These are phyloP conservation scores for Raddia distichophylla DNA, from an alignment of 176 grass and related monocot species.

Conservation along the genomic window DNA sequence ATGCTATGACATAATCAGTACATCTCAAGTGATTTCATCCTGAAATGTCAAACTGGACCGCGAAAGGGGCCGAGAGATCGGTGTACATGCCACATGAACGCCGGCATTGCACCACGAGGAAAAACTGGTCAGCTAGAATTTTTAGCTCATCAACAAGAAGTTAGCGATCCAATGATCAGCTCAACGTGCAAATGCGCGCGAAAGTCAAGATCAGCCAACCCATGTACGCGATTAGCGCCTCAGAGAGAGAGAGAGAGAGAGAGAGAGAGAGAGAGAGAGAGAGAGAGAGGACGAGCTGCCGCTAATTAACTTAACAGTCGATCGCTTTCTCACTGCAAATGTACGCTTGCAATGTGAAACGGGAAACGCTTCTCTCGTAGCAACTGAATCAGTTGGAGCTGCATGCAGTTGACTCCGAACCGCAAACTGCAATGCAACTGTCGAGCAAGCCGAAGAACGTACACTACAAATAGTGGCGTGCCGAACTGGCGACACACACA, in stretches of 20 bases:
- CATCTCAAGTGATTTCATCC: neutral
- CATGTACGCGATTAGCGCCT: slow-evolving; percentile 10
- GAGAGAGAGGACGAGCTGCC: too few relatives aligned
- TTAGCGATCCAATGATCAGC: slow-evolving; percentile 33
- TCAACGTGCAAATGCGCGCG: slow-evolving; percentile 35
- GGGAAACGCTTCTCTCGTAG: too few relatives aligned
- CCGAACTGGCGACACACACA: neutral
- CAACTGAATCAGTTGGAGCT: slow-evolving; percentile 22
- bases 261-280: too few relatives aligned
- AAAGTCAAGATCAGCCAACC: slow-evolving; percentile 48
- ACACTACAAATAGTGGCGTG: neutral
- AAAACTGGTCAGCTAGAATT: neutral
- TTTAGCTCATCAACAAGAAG: neutral
- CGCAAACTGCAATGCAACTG: neutral
- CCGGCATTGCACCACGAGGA: neutral
- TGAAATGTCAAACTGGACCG: neutral
- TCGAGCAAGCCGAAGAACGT: neutral
- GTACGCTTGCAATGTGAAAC: neutral
- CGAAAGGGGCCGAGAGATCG: neutral
- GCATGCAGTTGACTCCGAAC: too few relatives aligned
- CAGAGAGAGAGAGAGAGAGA: neutral
- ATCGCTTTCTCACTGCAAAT: slow-evolving; percentile 22
- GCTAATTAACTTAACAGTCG: neutral
- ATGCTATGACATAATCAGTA: slow-evolving; percentile 1
- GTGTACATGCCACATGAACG: slow-evolving; percentile 33